These are phyloP conservation scores for Aphanocladium album DNA, from an alignment of 2,329 filamentous ascomycete genomes.

Conservation along the genomic window DNA sequence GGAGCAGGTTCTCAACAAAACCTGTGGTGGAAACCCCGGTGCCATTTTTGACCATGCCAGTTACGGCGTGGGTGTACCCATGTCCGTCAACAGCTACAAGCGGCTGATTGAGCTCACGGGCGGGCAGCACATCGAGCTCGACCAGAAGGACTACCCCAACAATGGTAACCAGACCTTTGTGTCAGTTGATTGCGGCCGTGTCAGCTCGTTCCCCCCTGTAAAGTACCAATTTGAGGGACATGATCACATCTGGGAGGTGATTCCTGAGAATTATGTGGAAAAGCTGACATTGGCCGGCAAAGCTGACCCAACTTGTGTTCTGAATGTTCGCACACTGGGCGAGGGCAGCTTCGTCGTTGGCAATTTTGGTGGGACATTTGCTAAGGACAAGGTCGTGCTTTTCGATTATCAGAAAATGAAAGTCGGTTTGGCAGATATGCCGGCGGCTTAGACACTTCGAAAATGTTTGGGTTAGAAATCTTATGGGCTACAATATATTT, in stretches of 20 bases:
- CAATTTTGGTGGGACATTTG: conserved; percentile 19
- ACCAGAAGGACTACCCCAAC: conserved; percentile 14
- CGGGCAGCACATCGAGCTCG: conserved; percentile 13
- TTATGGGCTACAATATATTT: too few species aligned
- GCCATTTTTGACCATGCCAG: conserved; percentile 20
- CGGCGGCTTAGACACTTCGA: neutral
- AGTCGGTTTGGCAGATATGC: conserved; percentile 13
- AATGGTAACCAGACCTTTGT: conserved; percentile 17
- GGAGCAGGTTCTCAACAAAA: conserved; percentile 14
- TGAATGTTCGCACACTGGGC: conserved; percentile 17
- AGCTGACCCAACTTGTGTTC: conserved; percentile 15
- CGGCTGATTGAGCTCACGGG: conserved; percentile 15
- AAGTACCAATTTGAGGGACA: conserved; percentile 16
- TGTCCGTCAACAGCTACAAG: conserved; percentile 17
- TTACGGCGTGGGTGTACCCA: conserved; percentile 16
- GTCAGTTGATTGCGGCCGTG: conserved; percentile 16
- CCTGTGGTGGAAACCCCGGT: conserved; percentile 14
- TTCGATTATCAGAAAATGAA: conserved; percentile 15
- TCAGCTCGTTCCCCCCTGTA: conserved; percentile 12
- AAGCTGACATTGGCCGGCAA: neutral
- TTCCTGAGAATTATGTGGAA: conserved; percentile 16
- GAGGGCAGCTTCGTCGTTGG: conserved; percentile 18
- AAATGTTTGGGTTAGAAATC: neutral
- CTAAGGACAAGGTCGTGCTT: conserved; percentile 18
- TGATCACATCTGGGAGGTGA: conserved; percentile 14